Percentiles rank a stretch among this genome's conserved stretches.
phyloP scores from a whole-genome alignment of 225 moss, liverwort and hornwort species.

The Bryoerythrophyllum caledonicum region DNA sequence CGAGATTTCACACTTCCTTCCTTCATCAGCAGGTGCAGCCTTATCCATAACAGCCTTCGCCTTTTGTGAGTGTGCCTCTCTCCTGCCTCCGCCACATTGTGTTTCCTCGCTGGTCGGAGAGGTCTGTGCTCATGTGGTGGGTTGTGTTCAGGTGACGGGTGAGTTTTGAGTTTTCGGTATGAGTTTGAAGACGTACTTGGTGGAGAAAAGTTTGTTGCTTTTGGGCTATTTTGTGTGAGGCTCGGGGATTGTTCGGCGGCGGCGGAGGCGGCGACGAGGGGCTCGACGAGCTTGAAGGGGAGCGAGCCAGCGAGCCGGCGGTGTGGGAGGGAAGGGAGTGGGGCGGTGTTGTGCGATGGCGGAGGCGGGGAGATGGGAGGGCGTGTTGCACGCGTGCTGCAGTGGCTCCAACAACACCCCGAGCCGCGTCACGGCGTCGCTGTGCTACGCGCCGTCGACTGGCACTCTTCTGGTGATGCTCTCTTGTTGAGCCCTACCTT shows the following conservation, averaged over 20 bases:
- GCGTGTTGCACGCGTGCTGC: conserved; percentile 50
- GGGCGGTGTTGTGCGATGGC: conserved; percentile 20
- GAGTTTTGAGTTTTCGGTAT: conserved; percentile 25
- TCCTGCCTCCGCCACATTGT: conserved; percentile 30
- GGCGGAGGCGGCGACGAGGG: neutral
- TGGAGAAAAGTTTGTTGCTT: conserved; percentile 63
- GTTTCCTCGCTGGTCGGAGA: neutral
- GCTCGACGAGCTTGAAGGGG: neutral
- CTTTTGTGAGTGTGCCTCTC: neutral
- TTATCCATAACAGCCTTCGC: conserved; percentile 25
- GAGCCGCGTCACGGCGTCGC: conserved; percentile 66
- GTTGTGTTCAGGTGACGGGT: neutral
- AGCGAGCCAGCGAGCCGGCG: no score
- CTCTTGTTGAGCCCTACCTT: conserved; percentile 22
- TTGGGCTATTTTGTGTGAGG: conserved; percentile 40
- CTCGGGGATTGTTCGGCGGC: conserved; percentile 19
- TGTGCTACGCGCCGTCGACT: conserved; percentile 55
- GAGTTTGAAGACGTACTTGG: conserved; percentile 69
- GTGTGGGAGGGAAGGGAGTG: neutral
- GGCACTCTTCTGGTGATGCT: conserved; percentile 70
- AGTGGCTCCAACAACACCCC: conserved; percentile 35
- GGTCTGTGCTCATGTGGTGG: no score
- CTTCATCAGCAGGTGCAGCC: neutral
- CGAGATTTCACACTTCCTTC: neutral
- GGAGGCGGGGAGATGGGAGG: conserved; percentile 68